Evolutionary conservation across 2,329 filamentous ascomycete genomes (phyloP).

Genomic region (Aspergillus sp.): DNA sequence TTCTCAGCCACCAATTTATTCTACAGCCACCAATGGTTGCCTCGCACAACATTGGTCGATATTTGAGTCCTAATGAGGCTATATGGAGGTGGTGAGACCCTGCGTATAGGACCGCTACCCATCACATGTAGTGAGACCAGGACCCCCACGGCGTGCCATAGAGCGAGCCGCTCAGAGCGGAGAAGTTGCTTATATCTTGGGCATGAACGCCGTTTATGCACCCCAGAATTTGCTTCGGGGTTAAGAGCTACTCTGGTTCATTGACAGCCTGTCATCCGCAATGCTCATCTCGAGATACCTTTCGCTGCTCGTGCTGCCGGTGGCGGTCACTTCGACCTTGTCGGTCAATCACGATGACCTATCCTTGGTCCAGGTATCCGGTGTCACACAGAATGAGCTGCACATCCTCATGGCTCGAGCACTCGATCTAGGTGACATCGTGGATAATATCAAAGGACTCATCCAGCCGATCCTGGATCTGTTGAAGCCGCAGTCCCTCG

Average conservation of each 20-base stretch:
- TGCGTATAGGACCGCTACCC: neutral
- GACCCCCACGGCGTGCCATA: too few species aligned
- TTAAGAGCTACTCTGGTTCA: too few species aligned
- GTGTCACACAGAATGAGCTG: neutral
- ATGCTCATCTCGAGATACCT: neutral
- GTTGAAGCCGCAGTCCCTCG: neutral
- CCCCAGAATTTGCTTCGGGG: neutral
- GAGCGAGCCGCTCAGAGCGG: too few species aligned
- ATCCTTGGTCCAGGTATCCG: neutral
- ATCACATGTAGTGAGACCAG: neutral
- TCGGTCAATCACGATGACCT: neutral
- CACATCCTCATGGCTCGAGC: neutral
- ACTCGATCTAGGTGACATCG: neutral
- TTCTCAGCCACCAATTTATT: neutral
- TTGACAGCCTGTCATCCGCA: neutral
- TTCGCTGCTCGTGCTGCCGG: neutral
- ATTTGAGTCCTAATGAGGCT: too few species aligned
- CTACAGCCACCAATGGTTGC: neutral
- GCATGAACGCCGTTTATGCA: neutral
- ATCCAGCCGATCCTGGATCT: neutral
- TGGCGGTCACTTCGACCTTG: too few species aligned
- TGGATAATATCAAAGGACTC: neutral
- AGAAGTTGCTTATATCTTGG: neutral
- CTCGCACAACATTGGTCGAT: too few species aligned
- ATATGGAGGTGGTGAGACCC: neutral